Evolutionary conservation across 2,329 filamentous ascomycete genomes (phyloP).

Genomic region (Colletotrichum caudatum): DNA sequence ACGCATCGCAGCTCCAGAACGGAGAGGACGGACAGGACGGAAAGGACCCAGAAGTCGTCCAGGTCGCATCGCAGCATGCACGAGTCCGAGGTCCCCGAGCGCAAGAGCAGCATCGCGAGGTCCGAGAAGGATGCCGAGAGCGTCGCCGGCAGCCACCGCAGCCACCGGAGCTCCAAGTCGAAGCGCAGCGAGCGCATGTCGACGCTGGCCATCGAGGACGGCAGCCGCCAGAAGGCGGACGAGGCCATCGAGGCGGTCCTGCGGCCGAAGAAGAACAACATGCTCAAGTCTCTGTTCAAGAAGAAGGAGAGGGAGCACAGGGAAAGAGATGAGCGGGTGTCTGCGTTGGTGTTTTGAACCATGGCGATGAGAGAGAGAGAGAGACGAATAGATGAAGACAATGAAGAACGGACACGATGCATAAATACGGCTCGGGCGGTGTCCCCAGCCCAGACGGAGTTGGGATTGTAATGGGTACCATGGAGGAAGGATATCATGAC

Average conservation of each 20-base stretch:
- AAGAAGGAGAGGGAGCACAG: constrained; percentile 61
- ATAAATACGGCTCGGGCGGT: constrained; percentile 36
- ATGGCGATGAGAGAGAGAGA: constrained; percentile 24
- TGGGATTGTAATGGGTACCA: constrained; percentile 35
- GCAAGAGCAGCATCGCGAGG: constrained; percentile 43
- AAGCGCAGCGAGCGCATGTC: constrained; percentile 52
- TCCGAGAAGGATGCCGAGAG: constrained; percentile 50
- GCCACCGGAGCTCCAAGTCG: constrained; percentile 46
- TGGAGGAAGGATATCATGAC: neutral
- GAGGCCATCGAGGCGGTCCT: constrained; percentile 54
- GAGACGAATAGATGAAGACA: constrained; percentile 9
- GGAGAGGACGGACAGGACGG: constrained; percentile 47
- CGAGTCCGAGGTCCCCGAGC: constrained; percentile 42
- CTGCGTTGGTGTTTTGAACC: constrained; percentile 40
- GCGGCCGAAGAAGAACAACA: constrained; percentile 64
- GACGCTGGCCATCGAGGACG: constrained; percentile 52
- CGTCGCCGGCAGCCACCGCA: constrained; percentile 55
- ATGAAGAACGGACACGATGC: constrained; percentile 30
- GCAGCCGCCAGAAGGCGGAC: constrained; percentile 52
- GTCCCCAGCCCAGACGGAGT: constrained; percentile 39
- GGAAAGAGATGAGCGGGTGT: constrained; percentile 45
- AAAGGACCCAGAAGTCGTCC: constrained; percentile 48
- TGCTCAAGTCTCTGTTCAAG: constrained; percentile 71
- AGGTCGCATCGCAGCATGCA: constrained; percentile 48
- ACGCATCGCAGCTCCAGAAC: constrained; percentile 45